Percentiles rank a stretch among this genome's conserved stretches.
These are phyloP conservation scores for Macaranga tanarius DNA, from an alignment of 441 rosid species.

Conservation along the genomic window DNA sequence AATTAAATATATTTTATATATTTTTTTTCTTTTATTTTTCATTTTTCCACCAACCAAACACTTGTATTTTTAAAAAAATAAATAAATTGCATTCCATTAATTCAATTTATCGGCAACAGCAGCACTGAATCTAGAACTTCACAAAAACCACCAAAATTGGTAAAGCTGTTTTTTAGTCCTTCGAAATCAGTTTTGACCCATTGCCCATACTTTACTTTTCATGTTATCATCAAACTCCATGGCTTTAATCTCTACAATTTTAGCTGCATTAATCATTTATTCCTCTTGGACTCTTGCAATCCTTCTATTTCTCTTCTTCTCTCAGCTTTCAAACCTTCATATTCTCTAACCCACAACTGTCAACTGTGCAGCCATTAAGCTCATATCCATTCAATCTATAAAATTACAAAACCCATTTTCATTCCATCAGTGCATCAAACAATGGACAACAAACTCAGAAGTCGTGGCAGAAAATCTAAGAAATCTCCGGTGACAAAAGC, in stretches of 20 bases:
- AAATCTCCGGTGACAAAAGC: conserved; percentile 1
- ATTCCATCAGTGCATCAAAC: background rate
- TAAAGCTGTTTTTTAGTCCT: conserved; percentile 26
- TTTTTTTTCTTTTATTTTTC: too few species aligned
- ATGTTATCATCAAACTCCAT: conserved; percentile 46
- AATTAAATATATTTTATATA: too few species aligned
- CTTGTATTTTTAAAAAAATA: too few species aligned
- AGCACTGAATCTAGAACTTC: background rate
- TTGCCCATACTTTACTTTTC: conserved; percentile 42
- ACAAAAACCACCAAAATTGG: background rate
- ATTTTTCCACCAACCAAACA: too few species aligned
- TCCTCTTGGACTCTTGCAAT: conserved; percentile 49
- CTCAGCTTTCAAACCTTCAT: conserved; percentile 45
- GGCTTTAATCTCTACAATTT: conserved; percentile 40
- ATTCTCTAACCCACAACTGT: conserved; percentile 49
- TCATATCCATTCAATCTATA: too few species aligned
- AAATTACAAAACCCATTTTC: too few species aligned
- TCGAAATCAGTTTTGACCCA: conserved; percentile 58
- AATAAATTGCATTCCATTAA: too few species aligned
- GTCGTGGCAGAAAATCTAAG: conserved; percentile 23
- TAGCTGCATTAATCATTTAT: conserved; percentile 39
- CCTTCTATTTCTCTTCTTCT: conserved; percentile 43
- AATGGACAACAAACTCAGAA: conserved; percentile 25
- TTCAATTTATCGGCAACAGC: too few species aligned
- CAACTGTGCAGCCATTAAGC: conserved; percentile 41